These are phyloP conservation scores for Anthracocystis walkeri DNA, from an alignment of 1,284 basidiomycete species.

Conservation along the genomic window DNA sequence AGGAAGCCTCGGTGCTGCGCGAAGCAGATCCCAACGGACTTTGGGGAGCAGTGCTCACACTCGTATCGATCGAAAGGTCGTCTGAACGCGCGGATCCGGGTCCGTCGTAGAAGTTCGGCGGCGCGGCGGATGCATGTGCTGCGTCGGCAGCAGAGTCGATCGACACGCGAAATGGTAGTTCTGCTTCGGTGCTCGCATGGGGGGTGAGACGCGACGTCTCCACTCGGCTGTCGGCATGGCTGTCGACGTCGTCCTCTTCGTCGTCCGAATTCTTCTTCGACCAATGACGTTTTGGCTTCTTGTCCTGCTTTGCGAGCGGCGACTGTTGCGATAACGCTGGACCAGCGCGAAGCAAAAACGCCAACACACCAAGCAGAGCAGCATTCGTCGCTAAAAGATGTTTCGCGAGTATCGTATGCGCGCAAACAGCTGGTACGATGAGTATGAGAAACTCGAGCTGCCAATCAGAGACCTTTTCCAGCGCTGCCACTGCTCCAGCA, in stretches of 20 bases:
- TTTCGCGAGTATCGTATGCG: constrained; percentile 80
- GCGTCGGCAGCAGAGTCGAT: constrained; percentile 59
- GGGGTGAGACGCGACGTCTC: not conserved
- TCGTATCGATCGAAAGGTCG: constrained; percentile 25
- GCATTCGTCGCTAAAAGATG: constrained; percentile 76
- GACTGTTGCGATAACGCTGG: constrained; percentile 4
- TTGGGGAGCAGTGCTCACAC: constrained; percentile 12
- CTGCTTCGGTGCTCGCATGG: constrained; percentile 1
- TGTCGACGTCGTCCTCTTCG: constrained; percentile 29
- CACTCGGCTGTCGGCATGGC: not conserved
- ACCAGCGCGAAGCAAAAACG: constrained; percentile 1
- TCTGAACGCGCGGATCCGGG: constrained; percentile 26
- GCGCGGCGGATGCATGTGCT: constrained; percentile 48
- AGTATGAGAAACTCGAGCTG: constrained; percentile 77
- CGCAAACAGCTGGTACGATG: constrained; percentile 80
- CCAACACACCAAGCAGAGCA: constrained; percentile 58
- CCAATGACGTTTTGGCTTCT: constrained; percentile 44
- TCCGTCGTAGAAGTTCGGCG: constrained; percentile 44
- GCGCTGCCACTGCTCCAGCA: not conserved
- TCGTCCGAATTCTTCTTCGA: constrained; percentile 47
- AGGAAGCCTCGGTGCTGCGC: constrained; percentile 6
- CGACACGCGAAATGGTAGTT: constrained; percentile 53
- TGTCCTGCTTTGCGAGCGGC: not conserved
- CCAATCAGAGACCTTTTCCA: constrained; percentile 27
- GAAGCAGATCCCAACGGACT: constrained; percentile 19